phyloP scores from a whole-genome alignment of 2,329 filamentous ascomycete species.

The Claviceps sp. region DNA sequence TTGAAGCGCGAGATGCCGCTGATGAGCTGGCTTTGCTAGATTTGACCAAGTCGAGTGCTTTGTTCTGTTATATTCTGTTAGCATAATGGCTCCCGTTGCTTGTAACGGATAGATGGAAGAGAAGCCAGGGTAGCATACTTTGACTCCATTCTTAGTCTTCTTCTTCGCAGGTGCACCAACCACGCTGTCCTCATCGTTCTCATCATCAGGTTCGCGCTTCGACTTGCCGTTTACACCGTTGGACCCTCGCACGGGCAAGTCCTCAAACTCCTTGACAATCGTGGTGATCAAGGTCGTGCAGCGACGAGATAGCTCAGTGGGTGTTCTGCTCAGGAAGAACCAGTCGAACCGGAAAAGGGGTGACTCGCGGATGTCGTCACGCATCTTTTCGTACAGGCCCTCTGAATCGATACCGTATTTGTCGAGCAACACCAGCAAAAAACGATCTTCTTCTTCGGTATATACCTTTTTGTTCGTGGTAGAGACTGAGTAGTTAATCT shows the following conservation, averaged over 20 bases:
- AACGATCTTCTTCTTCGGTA: slow-evolving; percentile 94
- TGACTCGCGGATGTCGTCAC: slow-evolving; percentile 92
- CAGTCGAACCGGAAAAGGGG: slow-evolving; percentile 96
- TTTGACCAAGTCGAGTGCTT: slow-evolving; percentile 81
- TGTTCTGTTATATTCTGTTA: slow-evolving; percentile 50
- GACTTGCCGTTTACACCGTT: slow-evolving; percentile 53
- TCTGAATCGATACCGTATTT: slow-evolving; percentile 86
- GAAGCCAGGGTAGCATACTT: slow-evolving; percentile 38
- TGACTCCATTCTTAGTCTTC: slow-evolving; percentile 79
- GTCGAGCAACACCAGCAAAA: slow-evolving; percentile 85
- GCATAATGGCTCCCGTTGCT: not conserved
- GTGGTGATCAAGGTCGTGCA: slow-evolving; percentile 92
- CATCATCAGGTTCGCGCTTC: slow-evolving; percentile 66
- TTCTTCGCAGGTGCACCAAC: slow-evolving; percentile 74
- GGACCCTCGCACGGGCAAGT: slow-evolving; percentile 36
- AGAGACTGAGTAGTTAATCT: slow-evolving; percentile 97
- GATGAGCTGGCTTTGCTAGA: slow-evolving; percentile 64
- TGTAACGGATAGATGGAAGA: too few species aligned
- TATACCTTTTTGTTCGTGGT: slow-evolving; percentile 99
- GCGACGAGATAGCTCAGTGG: slow-evolving; percentile 79
- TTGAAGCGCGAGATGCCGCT: slow-evolving; percentile 71
- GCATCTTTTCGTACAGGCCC: slow-evolving; percentile 79
- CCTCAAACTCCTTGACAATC: slow-evolving; percentile 88
- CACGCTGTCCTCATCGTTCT: slow-evolving; percentile 72
- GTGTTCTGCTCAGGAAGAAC: slow-evolving; percentile 95